These are phyloP conservation scores for Bimuria novae-zelandiae DNA, from an alignment of 2,329 filamentous ascomycete genomes.

Conservation along the genomic window DNA sequence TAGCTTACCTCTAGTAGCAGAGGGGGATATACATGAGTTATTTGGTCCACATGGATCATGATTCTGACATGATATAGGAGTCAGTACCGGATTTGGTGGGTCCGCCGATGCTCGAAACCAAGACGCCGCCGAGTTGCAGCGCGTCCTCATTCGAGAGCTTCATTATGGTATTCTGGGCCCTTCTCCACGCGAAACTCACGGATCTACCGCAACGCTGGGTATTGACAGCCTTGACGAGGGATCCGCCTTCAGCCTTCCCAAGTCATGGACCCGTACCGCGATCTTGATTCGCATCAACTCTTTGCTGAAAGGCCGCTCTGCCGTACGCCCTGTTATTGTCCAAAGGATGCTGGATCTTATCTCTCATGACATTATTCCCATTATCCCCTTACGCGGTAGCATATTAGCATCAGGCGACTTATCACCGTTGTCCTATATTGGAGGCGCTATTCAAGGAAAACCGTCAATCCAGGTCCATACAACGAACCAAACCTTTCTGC, in stretches of 20 bases:
- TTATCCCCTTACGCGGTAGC: neutral
- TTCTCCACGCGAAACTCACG: neutral
- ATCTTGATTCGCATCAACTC: slow-evolving; percentile 62
- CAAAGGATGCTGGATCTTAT: slow-evolving; percentile 48
- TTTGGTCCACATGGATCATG: no score
- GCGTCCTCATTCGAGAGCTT: no score
- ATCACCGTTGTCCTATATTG: slow-evolving; percentile 60
- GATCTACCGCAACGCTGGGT: neutral
- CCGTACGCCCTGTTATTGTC: slow-evolving; percentile 54
- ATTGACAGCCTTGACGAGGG: neutral
- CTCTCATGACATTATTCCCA: slow-evolving; percentile 35
- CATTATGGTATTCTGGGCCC: no score
- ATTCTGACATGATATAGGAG: no score
- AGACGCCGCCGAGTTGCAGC: no score
- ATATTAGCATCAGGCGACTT: slow-evolving; percentile 65
- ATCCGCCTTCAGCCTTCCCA: neutral
- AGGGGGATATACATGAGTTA: no score
- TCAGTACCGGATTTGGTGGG: neutral
- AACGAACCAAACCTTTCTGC: slow-evolving; percentile 7
- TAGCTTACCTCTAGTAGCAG: no score
- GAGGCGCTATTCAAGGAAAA: slow-evolving; percentile 52
- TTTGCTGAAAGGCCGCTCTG: slow-evolving; percentile 61
- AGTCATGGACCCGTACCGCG: slow-evolving; percentile 45
- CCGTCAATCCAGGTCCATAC: slow-evolving; percentile 37
- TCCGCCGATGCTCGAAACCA: neutral